Base-by-base conservation (phyloP, 83 land plant genomes). In the Thuja plicata region DNA sequence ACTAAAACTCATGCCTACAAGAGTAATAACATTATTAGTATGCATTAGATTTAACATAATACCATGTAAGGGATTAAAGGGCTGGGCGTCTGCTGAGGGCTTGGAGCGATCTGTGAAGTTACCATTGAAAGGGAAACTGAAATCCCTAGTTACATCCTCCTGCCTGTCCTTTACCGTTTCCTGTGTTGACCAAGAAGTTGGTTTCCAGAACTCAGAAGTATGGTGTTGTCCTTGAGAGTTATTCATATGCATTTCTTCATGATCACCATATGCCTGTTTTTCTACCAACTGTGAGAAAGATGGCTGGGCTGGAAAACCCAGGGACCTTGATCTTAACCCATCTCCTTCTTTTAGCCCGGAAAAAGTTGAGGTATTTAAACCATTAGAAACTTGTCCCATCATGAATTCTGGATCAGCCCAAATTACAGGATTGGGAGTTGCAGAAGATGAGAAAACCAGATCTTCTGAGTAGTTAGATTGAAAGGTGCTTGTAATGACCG, bases 151-250 rank as follows among this genome's bases (percentile, higher is more conserved):
- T 32, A n/a, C n/a, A 48, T 32, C 2, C 32, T 83, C 85, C 11
- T 82, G 54, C 3, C 21, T 80, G 24, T 11, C 85, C 50, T 45
- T 84, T 38, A 50, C 50, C 86, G 15, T n/a, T 30, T 32, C 54
- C 55, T 84, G 55, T 48, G 86, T n/a, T 84, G 54, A n/a, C 86
- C 86, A 84, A 45, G 54, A 84, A n/a, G 17, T 11, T 9, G 86
- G 86, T 84, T 84, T 84, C 86, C 86, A 84, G 13, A 84, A n/a
- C 35, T 48, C 34, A 48, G 86, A 35, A 30, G 16, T 30, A 30
- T 48, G 86, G 5, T 84, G 35, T 34, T 13, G 85, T 45, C 5
- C 45, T 43, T 41, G 85, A 10, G 45, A 11, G 86, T 30, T 84
- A 30, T 48, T 84, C 55, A 48, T 84, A 43, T 50, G 38, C 79